Conservation (phyloP, 192 early-diverging fungal genomes). For the Coemansia sp. region DNA sequence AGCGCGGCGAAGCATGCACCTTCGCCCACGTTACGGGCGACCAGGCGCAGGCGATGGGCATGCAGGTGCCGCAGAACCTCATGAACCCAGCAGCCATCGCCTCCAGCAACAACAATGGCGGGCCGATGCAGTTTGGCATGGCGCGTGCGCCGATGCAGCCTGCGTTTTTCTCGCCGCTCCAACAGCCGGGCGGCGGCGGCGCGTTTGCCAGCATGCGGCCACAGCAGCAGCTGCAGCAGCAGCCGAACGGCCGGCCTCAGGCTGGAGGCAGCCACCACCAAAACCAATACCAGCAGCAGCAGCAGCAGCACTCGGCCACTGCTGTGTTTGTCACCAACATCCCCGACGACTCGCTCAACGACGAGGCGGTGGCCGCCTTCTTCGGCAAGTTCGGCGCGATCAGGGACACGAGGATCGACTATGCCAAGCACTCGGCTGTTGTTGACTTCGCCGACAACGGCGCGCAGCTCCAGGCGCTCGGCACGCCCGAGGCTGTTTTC, state of each 20-base stretch:
- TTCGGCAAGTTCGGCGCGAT: conserved; percentile 37
- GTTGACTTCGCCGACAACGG: conserved; percentile 25
- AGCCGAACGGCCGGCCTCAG: conserved; percentile 4
- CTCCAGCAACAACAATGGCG: neutral
- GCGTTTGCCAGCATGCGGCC: conserved; percentile 3
- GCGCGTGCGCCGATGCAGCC: neutral
- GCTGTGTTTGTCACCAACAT: conserved; percentile 44
- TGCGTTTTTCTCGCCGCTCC: neutral
- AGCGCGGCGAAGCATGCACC: conserved; percentile 38
- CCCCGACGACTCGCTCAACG: conserved; percentile 26
- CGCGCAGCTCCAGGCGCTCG: conserved; percentile 31
- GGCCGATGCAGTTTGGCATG: conserved; percentile 15
- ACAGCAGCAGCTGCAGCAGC: conserved; percentile 9
- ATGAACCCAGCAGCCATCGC: neutral
- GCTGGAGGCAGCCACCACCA: neutral
- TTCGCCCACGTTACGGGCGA: conserved; percentile 32
- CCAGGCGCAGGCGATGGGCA: conserved; percentile 41
- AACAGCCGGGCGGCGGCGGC: neutral
- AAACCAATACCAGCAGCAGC: neutral
- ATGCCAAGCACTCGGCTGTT: conserved; percentile 16
- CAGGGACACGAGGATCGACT: conserved; percentile 26
- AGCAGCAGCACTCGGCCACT: conserved; percentile 19
- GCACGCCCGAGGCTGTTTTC: conserved; percentile 41
- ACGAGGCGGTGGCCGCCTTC: conserved; percentile 26
- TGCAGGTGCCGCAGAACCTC: conserved; percentile 21